Evolutionary conservation across 257 asterid species (phyloP).

Genomic region (Solanum lycopersicoides): DNA sequence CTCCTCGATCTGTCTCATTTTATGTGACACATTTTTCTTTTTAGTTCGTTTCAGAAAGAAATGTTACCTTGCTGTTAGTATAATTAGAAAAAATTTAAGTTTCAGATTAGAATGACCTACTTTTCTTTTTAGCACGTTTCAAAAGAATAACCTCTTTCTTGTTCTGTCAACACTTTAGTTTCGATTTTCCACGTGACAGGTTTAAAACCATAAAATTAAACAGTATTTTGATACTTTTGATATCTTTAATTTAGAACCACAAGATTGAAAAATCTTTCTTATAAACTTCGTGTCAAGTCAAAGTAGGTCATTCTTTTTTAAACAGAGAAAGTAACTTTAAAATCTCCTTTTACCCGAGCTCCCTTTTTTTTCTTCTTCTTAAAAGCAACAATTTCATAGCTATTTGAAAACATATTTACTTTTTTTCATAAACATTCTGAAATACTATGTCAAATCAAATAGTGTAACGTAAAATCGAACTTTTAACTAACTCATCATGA

Average conservation of each 20-base stretch:
- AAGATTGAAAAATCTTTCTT: neutral
- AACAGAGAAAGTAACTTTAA: neutral
- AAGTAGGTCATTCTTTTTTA: neutral
- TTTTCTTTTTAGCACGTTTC: neutral
- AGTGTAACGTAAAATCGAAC: neutral
- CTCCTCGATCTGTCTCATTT: neutral
- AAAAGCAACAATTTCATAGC: neutral
- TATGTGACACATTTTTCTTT: accelerated
- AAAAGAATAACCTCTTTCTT: neutral
- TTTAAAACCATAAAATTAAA: no score
- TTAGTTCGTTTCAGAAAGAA: accelerated
- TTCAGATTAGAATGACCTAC: neutral
- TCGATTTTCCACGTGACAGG: no score
- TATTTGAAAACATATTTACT: neutral
- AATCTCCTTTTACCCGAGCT: no score
- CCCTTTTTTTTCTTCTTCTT: neutral
- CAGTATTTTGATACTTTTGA: neutral
- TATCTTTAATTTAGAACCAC: neutral
- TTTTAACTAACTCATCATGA: neutral
- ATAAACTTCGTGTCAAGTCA: neutral
- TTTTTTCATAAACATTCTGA: neutral
- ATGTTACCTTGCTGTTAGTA: no score
- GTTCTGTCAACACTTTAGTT: no score
- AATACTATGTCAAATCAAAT: accelerated
- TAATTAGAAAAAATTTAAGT: neutral